Evolutionary conservation across 2,329 filamentous ascomycete species (phyloP).

Genomic region (Penicillium aurantiogriseum): DNA sequence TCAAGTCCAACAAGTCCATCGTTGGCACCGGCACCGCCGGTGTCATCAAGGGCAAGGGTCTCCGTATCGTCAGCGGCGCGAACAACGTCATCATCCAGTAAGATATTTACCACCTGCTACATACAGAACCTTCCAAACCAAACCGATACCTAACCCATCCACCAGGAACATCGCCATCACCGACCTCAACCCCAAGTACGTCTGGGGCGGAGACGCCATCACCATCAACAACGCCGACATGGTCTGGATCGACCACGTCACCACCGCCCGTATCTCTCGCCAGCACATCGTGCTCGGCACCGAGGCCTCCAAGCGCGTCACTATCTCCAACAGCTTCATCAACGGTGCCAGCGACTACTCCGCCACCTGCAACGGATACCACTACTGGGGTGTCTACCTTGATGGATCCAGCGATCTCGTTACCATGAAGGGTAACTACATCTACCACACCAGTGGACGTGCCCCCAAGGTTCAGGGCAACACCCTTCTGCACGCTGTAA

Average conservation of each 20-base stretch:
- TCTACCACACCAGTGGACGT: constrained; percentile 59
- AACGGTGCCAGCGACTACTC: constrained; percentile 56
- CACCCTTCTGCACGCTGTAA: constrained; percentile 56
- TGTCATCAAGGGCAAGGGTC: constrained; percentile 59
- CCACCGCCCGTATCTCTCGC: constrained; percentile 57
- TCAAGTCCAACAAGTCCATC: constrained; percentile 59
- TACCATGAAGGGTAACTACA: constrained; percentile 61
- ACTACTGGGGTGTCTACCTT: constrained; percentile 62
- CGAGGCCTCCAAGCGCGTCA: constrained; percentile 54
- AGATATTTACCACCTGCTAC: neutral
- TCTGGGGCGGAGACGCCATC: constrained; percentile 62
- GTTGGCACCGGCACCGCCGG: constrained; percentile 54
- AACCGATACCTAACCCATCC: constrained; percentile 1
- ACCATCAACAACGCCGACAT: constrained; percentile 48
- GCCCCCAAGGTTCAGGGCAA: constrained; percentile 56
- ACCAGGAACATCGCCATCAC: constrained; percentile 53
- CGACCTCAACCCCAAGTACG: constrained; percentile 56
- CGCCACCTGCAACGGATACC: constrained; percentile 57
- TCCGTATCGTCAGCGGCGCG: constrained; percentile 49
- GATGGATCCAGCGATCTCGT: constrained; percentile 56
- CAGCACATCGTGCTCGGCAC: constrained; percentile 62
- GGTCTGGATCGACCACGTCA: constrained; percentile 55
- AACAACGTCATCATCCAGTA: constrained; percentile 60
- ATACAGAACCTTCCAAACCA: neutral
- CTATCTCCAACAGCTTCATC: constrained; percentile 61